Base-by-base conservation (phyloP, 495 filamentous ascomycete species). In the Trichoderma erinaceum region DNA sequence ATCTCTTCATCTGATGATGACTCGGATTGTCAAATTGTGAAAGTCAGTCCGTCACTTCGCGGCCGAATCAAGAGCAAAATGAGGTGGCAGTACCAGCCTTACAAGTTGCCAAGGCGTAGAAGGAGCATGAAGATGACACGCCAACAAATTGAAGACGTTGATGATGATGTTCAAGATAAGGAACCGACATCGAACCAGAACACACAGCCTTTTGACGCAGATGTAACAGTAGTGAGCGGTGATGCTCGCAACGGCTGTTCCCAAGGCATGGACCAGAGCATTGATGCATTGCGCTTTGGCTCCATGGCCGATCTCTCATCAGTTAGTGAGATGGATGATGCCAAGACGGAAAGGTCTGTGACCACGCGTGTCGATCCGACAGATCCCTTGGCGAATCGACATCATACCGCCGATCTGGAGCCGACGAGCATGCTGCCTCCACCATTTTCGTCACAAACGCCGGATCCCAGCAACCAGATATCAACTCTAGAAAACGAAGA, bases 1-100 rank as follows among this genome's bases (percentile, higher is more conserved):
- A 32, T 61, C 7, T 29, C 23, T 3, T 61, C 56, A 32, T 61
- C 56, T 32, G 56, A 61, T 23, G 12, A 12, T 23, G 56, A 61
- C 25, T 61, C 56, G 4, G 56, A 61, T 25, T 61, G 56, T 25
- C 56, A 25, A 35, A 61, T 61, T 16, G 56, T 61, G 56, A 61
- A 32, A 32, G 56, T 32, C 25, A 18, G 29, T 29, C 10, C 56
- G 16, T 61, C 56, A 3, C 23, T 8, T 32, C 0, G 0, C 16
- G 29, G n/a, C 3, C 56, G 56, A 35, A 25, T 23, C 56, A 61
- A 61, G 56, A 61, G 29, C 56, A 61, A 27, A 25, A 5, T 21
- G 27, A 27, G 27, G 29, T 32, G 56, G 56, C 25, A 61, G 56
- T 29, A 32, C 56, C 27, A 61, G 8, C 25, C 25, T 32, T 32